Percentiles rank a stretch among this genome's conserved stretches.
Conservation (phyloP, 441 rosid species). For the Croton setiger region DNA sequence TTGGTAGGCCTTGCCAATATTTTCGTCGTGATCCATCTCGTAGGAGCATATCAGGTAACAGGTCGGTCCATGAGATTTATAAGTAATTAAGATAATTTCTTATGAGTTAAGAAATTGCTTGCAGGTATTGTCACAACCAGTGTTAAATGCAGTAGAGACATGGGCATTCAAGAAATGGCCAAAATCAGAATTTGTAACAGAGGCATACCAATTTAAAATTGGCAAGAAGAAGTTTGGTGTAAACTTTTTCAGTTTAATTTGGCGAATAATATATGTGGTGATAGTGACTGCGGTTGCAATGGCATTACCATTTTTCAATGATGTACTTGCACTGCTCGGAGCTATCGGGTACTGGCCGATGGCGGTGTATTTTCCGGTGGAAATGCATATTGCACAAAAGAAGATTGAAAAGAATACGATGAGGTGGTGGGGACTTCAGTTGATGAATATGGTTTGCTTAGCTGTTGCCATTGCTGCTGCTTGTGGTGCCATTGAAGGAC, state of each 20-base stretch:
- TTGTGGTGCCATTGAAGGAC: conserved; percentile 28
- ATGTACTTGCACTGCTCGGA: conserved; percentile 35
- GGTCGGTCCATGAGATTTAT: too few relatives aligned
- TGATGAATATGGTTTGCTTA: conserved; percentile 27
- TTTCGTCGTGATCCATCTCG: conserved; percentile 32
- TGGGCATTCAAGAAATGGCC: conserved; percentile 33
- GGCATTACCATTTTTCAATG: conserved; percentile 42
- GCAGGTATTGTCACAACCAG: conserved; percentile 32
- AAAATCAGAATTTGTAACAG: conserved; percentile 19
- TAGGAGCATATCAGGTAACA: conserved; percentile 40
- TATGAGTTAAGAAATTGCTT: too few relatives aligned
- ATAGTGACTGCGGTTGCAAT: conserved; percentile 28
- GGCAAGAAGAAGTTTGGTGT: conserved; percentile 8
- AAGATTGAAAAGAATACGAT: conserved; percentile 24
- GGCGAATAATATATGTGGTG: conserved; percentile 33
- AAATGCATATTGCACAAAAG: conserved; percentile 35
- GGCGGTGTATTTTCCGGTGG: conserved; percentile 33
- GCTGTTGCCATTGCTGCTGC: conserved; percentile 27
- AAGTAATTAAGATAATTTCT: too few relatives aligned
- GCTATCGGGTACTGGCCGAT: conserved; percentile 38
- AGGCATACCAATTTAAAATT: conserved; percentile 16
- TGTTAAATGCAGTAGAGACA: conserved; percentile 25
- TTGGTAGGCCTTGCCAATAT: conserved; percentile 32
- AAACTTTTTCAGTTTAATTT: conserved; percentile 27
- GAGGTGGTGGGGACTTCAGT: conserved; percentile 27